A percentile compares a stretch with the other conserved stretches of the same genome.
Evolutionary conservation across 164 flowering plant genomes (phyloP).

Genomic region (Magnolia changhungtana): DNA sequence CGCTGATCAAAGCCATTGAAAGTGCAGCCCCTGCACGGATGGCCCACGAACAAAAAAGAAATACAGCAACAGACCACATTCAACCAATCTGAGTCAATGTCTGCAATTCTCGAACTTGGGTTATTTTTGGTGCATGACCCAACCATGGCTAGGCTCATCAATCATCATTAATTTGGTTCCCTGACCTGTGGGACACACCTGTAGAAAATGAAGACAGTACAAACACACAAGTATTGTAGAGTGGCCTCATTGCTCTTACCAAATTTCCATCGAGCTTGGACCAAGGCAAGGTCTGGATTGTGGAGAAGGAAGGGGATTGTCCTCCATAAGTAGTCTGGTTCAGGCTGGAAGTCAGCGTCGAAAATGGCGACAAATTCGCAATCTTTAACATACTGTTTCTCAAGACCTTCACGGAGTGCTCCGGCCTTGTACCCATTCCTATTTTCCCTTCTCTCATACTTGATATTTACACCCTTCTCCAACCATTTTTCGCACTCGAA

Average conservation of each 20-base stretch:
- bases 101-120: no score
- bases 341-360: constrained; percentile 75
- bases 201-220: not conserved
- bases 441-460: constrained; percentile 51
- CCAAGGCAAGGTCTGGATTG: constrained; percentile 54
- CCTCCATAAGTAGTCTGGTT: constrained; percentile 46
- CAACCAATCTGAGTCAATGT: no score
- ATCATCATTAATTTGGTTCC: no score
- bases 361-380: constrained; percentile 62
- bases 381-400: constrained; percentile 42
- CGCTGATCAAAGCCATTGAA: no score
- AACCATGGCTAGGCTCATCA: no score
- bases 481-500: constrained; percentile 57
- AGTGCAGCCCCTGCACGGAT: no score
- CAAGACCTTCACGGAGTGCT: constrained; percentile 54
- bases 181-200: no score
- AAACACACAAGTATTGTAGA: not conserved
- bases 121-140: no score
- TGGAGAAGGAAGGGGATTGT: constrained; percentile 52
- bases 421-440: constrained; percentile 69
- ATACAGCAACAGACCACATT: no score
- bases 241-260: constrained; percentile 27
- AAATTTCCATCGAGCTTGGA: constrained; percentile 73
- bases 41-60: no score
- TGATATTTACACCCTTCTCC: constrained; percentile 46